phyloP scores from a whole-genome alignment of 306 rosid genomes.

The Purshia tridentata region DNA sequence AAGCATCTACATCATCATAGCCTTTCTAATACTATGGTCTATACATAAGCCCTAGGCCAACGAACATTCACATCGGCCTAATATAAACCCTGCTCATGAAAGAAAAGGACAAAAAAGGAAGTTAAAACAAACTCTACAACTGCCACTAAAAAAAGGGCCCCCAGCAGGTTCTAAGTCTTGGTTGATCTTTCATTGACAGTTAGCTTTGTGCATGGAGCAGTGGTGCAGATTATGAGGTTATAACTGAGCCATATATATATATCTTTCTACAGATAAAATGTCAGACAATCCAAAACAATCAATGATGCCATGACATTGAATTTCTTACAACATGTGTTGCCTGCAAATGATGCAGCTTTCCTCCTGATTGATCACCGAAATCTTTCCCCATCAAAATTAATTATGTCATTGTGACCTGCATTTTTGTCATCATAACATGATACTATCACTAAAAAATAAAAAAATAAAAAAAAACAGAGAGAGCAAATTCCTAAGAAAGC shows the following conservation, averaged over 20 bases:
- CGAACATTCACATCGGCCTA: neutral
- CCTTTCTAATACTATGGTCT: neutral
- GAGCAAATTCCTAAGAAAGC: constrained; percentile 1
- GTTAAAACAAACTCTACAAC: neutral
- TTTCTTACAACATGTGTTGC: constrained; percentile 1
- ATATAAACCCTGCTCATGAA: neutral
- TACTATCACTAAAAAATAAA: neutral
- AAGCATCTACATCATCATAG: neutral
- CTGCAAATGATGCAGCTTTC: constrained; percentile 5
- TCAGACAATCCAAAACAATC: neutral
- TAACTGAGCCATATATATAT: neutral
- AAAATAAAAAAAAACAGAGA: neutral
- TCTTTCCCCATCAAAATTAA: constrained; percentile 47
- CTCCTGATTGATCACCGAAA: constrained; percentile 21
- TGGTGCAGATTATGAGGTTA: neutral
- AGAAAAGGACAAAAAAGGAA: neutral
- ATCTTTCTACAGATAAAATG: neutral
- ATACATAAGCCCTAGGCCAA: neutral
- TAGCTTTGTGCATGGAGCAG: neutral
- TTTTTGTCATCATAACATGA: constrained; percentile 15
- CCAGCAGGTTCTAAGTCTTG: neutral
- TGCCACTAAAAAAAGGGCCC: neutral
- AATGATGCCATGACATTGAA: neutral
- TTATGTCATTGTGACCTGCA: constrained; percentile 60
- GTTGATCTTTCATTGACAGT: neutral